Evolutionary conservation across 164 flowering plant genomes (phyloP), one percentile per base, ranked within the genome.

Genomic region (Vitis labrusca): DNA sequence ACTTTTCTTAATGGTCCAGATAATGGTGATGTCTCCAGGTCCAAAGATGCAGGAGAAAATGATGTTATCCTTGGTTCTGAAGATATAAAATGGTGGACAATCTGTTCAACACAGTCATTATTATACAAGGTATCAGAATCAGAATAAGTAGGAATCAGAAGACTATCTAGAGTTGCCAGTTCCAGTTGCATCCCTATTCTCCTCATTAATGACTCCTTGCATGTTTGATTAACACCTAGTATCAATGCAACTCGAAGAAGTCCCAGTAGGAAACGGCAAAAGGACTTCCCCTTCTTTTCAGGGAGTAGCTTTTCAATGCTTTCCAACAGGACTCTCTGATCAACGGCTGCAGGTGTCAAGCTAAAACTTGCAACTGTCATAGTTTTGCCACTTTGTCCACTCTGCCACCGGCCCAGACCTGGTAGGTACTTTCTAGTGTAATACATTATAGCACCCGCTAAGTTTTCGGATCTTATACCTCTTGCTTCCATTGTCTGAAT

Each of bases 161-260:
- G 88, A 75, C 87, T 65, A 53, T 93, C 97, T 12, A 95, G 78
- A 1, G 92, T 84, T 44, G 96, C 98, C 70, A 88, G 68, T 51
- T 93, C 98, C 55, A 95, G 74, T 75, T 93, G 99, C 84, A 79
- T 73, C 72, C 99, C 99, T 63, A 91, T 82, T 80, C 85, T 82
- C 79, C 79, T 89, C 85, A 93, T 98, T 64, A 95, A 65, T 30
- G 82, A 77, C 16, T 84, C 85, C 76, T 68, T 78, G 80, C 94
- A 93, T 11, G 78, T 50, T 65, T 74, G 69, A 70, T 82, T 77
- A 66, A 85, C 94, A 66, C 82, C 89, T 69, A 95, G 65, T 67
- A 95, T 93, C 68, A 88, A 78, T 8, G 88, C 94, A 64, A 89
- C 91, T 9, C 99, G 94, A 58, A 95, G 85, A 69, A 93, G 89